Conservation (phyloP, 345 rosid genomes). For the Leavenworthia alabamica region DNA sequence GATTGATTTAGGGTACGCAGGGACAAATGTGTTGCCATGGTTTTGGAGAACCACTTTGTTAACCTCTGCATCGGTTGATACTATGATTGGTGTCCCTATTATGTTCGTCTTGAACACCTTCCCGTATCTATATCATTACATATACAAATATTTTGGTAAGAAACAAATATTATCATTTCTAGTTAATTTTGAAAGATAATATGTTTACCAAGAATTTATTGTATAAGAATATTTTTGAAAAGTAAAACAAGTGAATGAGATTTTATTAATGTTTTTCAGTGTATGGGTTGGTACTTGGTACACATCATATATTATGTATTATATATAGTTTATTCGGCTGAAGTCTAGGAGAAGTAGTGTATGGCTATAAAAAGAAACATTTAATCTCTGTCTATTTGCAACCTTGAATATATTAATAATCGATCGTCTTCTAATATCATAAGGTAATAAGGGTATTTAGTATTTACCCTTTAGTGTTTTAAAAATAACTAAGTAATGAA, state of each 20-base stretch:
- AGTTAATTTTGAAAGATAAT: background rate
- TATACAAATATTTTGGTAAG: background rate
- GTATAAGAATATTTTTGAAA: background rate
- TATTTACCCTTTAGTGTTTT: background rate
- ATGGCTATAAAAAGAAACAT: constrained; percentile 20
- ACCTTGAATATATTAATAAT: background rate
- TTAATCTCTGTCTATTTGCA: constrained; percentile 1
- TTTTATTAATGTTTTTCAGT: background rate
- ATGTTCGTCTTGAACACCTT: constrained; percentile 84
- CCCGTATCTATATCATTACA: constrained; percentile 49
- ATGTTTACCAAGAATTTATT: background rate
- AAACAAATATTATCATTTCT: background rate
- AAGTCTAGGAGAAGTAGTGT: constrained; percentile 13
- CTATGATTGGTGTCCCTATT: constrained; percentile 81
- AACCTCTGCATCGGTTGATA: constrained; percentile 87
- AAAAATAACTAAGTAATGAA: background rate
- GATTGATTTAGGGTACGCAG: constrained; percentile 88
- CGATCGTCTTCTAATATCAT: background rate
- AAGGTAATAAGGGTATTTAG: background rate
- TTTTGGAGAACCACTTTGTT: constrained; percentile 84
- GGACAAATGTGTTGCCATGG: constrained; percentile 69
- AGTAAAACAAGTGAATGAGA: background rate
- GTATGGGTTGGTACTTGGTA: background rate
- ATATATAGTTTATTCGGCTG: background rate
- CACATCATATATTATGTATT: background rate